Base-by-base conservation (phyloP, 805 yeast genomes). In the Candida anglica region DNA sequence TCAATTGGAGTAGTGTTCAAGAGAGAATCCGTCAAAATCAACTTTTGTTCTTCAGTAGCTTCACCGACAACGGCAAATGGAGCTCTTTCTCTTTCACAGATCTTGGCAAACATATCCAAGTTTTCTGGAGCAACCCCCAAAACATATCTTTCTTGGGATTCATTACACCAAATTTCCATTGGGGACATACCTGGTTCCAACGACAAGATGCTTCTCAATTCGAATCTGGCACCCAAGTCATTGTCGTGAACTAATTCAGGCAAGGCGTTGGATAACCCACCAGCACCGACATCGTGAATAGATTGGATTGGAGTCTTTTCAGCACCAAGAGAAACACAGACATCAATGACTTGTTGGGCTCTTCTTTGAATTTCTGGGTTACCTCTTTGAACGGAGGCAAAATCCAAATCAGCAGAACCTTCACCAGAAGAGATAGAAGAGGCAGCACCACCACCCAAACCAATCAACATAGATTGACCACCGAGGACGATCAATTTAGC, bases 141-240 rank as follows among this genome's bases (percentile, higher is more conserved):
- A 16, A 93, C 99, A 51, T 89, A 93, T 61, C 99, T 81, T 63
- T 93, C 99, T 67, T 93, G 99, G 2, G 98, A 93, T 66, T 93
- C 98, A 52, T 95, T 91, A 76, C 99, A 93, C 99, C 99, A 93
- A 44, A 93, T 87, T 69, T 93, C 98, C 95, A 93, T 86, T 36
- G 99, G 98, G 4, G 98, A 91, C 97, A 93, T 87, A 38, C 97
- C 95, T 31, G 96, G 95, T 61, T 93, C 99, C 44, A 88, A 74
- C 23, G 88, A 81, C 37, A 95, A 76, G 37, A 93, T 82, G 36
- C 89, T 84, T 63, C 99, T 79, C 45, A 93, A 73, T 61, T 93
- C 96, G 44, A 93, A 93, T 44, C 59, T 72, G 19, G 96, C 99
- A 58, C 99, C 99, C 42, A 93, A 73, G 45, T 85, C 93, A 58